Conservation (phyloP, 495 filamentous ascomycete species). For the Neurospora sp. region DNA sequence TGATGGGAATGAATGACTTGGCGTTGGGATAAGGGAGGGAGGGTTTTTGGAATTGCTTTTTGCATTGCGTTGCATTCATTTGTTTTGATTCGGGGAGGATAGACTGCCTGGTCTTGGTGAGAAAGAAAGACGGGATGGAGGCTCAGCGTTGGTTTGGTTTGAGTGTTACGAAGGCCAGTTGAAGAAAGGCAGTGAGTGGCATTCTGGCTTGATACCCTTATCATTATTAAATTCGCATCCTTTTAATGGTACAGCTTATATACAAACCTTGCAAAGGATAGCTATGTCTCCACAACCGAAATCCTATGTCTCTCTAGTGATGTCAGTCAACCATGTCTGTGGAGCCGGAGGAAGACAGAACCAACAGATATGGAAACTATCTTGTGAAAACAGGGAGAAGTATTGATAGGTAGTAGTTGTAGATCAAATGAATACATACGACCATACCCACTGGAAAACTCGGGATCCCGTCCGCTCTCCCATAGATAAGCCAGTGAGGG, state of each 20-base stretch:
- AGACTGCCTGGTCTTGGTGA: background rate
- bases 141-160: background rate
- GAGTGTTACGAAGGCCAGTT: background rate
- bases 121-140: background rate
- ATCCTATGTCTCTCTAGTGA: too few relatives aligned
- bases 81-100: background rate
- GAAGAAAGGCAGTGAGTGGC: background rate
- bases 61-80: background rate
- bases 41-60: background rate
- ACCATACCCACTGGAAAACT: conserved; percentile 34
- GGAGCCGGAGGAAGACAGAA: too few relatives aligned
- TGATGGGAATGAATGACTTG: background rate
- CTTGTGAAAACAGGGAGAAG: too few relatives aligned
- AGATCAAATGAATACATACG: conserved; percentile 17
- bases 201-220: background rate
- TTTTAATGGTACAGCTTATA: background rate
- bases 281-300: too few relatives aligned
- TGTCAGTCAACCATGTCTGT: too few relatives aligned
- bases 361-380: too few relatives aligned
- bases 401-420: background rate
- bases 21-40: background rate
- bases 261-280: background rate
- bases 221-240: background rate
- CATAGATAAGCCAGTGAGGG: conserved; percentile 28
- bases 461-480: conserved; percentile 43